Base-by-base conservation (phyloP, 176 grass and related monocot genomes). In the Thinopyrum elongatum region DNA sequence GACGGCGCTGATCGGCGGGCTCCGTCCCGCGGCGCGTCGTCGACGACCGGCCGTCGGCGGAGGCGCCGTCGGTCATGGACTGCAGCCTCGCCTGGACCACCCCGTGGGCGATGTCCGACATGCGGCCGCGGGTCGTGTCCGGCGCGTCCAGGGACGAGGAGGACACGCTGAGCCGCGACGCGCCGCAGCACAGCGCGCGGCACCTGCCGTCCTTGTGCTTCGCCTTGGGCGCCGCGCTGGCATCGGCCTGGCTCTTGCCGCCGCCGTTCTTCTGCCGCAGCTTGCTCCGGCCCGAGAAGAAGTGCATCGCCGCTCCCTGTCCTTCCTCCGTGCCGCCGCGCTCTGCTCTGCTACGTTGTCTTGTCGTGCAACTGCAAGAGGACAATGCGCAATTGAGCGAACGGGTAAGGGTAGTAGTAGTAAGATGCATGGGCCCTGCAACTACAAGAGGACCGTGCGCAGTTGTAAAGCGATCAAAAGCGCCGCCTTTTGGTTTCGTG, bases 31-130 rank as follows among this genome's bases (percentile, higher is more conserved):
- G 60, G 26, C 76, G 46, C 9, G 25, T 3, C 4, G 26, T 2
- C 35, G 22, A 10, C 10, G 16, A 39, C 17, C 14, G 51, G 49
- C 33, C 31, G n/a, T 68, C 65, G 14, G 79, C 11, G 39, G 74
- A 76, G 46, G 83, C 51, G 23, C 80, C 85, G 63, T 82, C 88
- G 70, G 84, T 86, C 69, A 92, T 92, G 80, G 82, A 87, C 73
- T 89, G 90, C 12, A 94, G 90, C 77, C 90, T 87, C 3, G 86
- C 93, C 89, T 98, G 90, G 62, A 94, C 93, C 93, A 94, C 80
- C 22, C 86, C 92, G 65, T 95, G 95, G 13, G 83, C 86, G 72
- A 92, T 49, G 74, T 85, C 85, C 64, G 91, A 92, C 63, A 95
- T 62, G 83, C 80, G 77, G 85, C 82, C 75, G 8, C 79, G 80